phyloP scores from a whole-genome alignment of 495 filamentous ascomycete genomes.

The Penicillium macrosclerotiorum region DNA sequence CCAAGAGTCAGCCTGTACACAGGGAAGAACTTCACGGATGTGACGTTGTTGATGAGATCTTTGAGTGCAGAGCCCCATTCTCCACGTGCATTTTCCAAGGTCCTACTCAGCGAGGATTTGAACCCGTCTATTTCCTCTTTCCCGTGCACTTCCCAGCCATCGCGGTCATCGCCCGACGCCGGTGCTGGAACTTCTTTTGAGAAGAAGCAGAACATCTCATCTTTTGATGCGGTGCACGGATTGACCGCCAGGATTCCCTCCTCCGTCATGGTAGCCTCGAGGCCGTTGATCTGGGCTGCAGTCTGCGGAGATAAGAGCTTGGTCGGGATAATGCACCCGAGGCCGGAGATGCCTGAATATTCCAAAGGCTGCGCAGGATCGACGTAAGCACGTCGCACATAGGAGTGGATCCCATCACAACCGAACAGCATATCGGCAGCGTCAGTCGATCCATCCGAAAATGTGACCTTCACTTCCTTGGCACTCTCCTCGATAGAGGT shows the following conservation, averaged over 20 bases:
- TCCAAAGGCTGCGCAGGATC: constrained; percentile 27
- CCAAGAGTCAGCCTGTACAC: constrained; percentile 46
- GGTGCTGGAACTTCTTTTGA: constrained; percentile 26
- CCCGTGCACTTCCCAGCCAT: constrained; percentile 43
- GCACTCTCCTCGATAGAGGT: constrained; percentile 12
- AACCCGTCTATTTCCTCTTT: constrained; percentile 37
- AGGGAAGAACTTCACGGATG: constrained; percentile 48
- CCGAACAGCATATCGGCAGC: constrained; percentile 53
- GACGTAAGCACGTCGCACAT: constrained; percentile 26
- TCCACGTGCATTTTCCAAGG: constrained; percentile 35
- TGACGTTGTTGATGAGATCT: constrained; percentile 34
- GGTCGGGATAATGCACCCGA: constrained; percentile 42
- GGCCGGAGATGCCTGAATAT: constrained; percentile 35
- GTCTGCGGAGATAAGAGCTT: constrained; percentile 10
- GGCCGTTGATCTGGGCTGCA: constrained; percentile 14
- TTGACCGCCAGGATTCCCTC: constrained; percentile 50
- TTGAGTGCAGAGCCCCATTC: constrained; percentile 44
- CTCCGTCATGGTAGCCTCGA: constrained; percentile 43
- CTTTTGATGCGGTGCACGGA: constrained; percentile 24
- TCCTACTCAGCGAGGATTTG: constrained; percentile 26
- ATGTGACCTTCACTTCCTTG: constrained; percentile 19
- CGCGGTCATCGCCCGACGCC: constrained; percentile 24
- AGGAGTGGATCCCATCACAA: constrained; percentile 56
- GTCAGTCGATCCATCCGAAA: constrained; percentile 28
- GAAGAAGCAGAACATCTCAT: constrained; percentile 32